Evolutionary conservation across 2,329 filamentous ascomycete species (phyloP), one percentile per base, ranked within the genome.

Genomic region (Pseudogymnoascus sp.): DNA sequence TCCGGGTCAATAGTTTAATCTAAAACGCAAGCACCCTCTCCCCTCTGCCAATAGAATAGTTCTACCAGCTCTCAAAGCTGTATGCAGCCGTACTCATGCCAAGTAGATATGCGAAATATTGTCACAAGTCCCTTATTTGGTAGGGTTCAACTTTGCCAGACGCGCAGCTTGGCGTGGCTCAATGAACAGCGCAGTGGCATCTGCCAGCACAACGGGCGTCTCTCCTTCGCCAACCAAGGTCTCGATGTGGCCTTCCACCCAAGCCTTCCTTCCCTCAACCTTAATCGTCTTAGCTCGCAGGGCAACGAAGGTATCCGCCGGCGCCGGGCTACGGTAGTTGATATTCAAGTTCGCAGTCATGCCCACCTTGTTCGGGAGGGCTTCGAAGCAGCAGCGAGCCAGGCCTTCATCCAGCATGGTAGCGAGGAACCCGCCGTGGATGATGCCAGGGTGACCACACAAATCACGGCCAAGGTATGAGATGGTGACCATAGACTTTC

Each of bases 251-350:
- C 91, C 94, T 76, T 90, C 88, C 1, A 97, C 91, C 91, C 91
- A 97, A 11, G 92, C 93, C 79, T 97, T 97, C 65, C 94, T 82
- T 0, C 94, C 93, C 72, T 97, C 92, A 1, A 93, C 89, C 77
- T 89, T 92, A 8, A 84, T 87, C 19, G 92, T 96, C 72, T 85
- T 84, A 3, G 91, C 92, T 65, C 84, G 82, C 63, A 99, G 77
- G 45, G 96, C 90, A 30, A 95, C 79, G 72, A 89, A 94, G 64
- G 84, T 83, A 22, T 85, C 84, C 5, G 92, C 91, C 69, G 83
- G 85, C 49, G 89, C 88, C 4, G 94, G 94, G 65, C 85, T 85
- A 69, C 88, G 86, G 76, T 97, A 99, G 75, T 95, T 87, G 68
- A 89, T 79, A 68, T 83, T 92, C 69, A 99, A 78, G 71, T 87